Conservation (phyloP, 257 asterid species). For the Ilex aquifolium region DNA sequence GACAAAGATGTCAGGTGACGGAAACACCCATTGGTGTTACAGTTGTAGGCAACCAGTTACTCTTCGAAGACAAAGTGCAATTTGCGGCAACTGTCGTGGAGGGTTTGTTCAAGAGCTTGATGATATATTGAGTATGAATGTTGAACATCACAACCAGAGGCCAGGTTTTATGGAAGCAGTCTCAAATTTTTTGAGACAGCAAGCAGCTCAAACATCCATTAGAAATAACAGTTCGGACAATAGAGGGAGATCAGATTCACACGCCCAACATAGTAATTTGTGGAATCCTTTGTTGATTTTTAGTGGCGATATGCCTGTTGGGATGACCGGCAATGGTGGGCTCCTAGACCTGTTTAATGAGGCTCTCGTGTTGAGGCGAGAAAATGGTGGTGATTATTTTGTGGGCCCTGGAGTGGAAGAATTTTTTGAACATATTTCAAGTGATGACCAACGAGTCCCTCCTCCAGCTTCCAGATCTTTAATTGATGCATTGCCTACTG, state of each 20-base stretch:
- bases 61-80: slow-evolving; percentile 28
- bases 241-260: slow-evolving; percentile 23
- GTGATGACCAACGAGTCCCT: slow-evolving; percentile 44
- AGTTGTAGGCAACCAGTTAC: slow-evolving; percentile 69
- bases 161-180: slow-evolving; percentile 73
- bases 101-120: slow-evolving; percentile 86
- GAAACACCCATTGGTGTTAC: slow-evolving; percentile 81
- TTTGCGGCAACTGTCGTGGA: slow-evolving; percentile 59
- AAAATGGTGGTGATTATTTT: slow-evolving; percentile 74
- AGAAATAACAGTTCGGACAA: slow-evolving; percentile 30
- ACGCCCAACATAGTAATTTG: slow-evolving; percentile 28
- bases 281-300: slow-evolving; percentile 79
- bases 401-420: slow-evolving; percentile 93
- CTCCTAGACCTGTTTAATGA: slow-evolving; percentile 68
- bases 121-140: slow-evolving; percentile 32
- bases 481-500: slow-evolving; percentile 59
- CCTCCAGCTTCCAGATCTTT: slow-evolving; percentile 75
- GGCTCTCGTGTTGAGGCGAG: slow-evolving; percentile 72
- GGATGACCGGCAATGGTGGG: slow-evolving; percentile 68
- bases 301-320: slow-evolving; percentile 77
- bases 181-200: slow-evolving; percentile 70
- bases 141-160: slow-evolving; percentile 45
- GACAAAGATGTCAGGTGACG: slow-evolving; percentile 47
- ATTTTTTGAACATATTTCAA: slow-evolving; percentile 53
- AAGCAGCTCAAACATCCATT: slow-evolving; percentile 36